Evolutionary conservation across 1,139 yeast genomes (phyloP).

Genomic region (Debaryomyces sp.): DNA sequence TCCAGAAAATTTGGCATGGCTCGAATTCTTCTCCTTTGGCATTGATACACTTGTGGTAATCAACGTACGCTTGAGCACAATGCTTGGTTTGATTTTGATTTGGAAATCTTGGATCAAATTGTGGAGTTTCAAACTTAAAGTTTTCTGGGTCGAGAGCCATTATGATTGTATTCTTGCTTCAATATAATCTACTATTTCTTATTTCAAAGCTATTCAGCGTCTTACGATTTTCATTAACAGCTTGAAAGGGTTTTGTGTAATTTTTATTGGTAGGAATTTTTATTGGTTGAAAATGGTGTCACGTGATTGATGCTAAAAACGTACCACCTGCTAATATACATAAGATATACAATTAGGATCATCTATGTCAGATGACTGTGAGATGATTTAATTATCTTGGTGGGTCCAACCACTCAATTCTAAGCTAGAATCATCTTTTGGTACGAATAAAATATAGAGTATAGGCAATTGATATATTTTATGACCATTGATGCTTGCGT

Average conservation of each 20-base stretch:
- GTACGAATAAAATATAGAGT: constrained; percentile 12
- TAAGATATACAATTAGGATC: background rate
- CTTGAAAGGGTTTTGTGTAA: constrained; percentile 8
- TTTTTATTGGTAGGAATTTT: constrained; percentile 1
- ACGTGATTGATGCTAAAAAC: background rate
- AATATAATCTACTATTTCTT: constrained; percentile 4
- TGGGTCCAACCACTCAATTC: constrained; percentile 2
- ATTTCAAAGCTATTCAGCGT: constrained; percentile 2
- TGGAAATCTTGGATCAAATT: constrained; percentile 93
- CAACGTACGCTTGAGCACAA: constrained; percentile 97
- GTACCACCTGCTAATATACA: constrained; percentile 2
- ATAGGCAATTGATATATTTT: constrained; percentile 24
- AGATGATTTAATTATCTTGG: background rate
- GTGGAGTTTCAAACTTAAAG: constrained; percentile 74
- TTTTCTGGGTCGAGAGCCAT: constrained; percentile 52
- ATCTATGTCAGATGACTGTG: background rate
- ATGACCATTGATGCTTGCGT: constrained; percentile 16
- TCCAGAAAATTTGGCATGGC: constrained; percentile 94
- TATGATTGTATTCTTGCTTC: constrained; percentile 6
- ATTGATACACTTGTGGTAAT: constrained; percentile 95
- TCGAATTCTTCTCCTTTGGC: constrained; percentile 98
- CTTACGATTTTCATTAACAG: constrained; percentile 13
- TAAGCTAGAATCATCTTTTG: background rate
- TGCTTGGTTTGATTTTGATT: constrained; percentile 96
- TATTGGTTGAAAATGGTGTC: constrained; percentile 4